Conservation (phyloP, 75 land plant species). For the Pseudotsuga menziesii region DNA sequence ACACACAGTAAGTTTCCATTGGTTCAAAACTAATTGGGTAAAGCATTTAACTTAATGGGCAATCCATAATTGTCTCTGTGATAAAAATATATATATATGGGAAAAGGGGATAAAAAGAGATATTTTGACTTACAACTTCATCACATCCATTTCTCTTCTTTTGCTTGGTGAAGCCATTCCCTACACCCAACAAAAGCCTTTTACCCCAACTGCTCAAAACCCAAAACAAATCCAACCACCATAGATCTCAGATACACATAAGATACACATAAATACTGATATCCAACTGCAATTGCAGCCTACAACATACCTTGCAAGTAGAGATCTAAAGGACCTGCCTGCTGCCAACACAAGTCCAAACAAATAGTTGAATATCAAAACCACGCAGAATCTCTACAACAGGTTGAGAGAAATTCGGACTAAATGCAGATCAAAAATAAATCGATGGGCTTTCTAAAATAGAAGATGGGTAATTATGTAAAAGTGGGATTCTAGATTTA, state of each 20-base stretch:
- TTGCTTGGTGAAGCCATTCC: constrained; percentile 83
- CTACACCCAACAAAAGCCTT: background rate
- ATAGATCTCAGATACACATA: constrained; percentile 5
- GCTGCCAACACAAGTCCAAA: constrained; percentile 7
- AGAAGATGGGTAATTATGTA: background rate
- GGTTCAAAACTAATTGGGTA: background rate
- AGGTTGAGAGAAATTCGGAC: background rate
- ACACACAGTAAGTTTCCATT: background rate
- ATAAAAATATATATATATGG: background rate
- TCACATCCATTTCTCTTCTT: constrained; percentile 86
- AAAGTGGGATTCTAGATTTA: background rate
- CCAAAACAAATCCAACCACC: constrained; percentile 3
- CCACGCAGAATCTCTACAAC: background rate
- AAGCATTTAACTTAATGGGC: background rate
- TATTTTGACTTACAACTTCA: constrained; percentile 62
- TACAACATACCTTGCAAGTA: background rate
- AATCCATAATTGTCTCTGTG: background rate
- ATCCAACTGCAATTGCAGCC: background rate
- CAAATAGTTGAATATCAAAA: background rate
- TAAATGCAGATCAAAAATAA: background rate
- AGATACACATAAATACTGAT: too few relatives aligned
- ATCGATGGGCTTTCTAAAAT: background rate
- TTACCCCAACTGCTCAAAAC: constrained; percentile 6
- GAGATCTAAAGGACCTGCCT: constrained; percentile 2
- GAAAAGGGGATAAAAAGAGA: background rate